A percentile compares a stretch with the other conserved stretches of the same genome.
Evolutionary conservation across 2,329 filamentous ascomycete species (phyloP).

Genomic region (Fusarium sp.): DNA sequence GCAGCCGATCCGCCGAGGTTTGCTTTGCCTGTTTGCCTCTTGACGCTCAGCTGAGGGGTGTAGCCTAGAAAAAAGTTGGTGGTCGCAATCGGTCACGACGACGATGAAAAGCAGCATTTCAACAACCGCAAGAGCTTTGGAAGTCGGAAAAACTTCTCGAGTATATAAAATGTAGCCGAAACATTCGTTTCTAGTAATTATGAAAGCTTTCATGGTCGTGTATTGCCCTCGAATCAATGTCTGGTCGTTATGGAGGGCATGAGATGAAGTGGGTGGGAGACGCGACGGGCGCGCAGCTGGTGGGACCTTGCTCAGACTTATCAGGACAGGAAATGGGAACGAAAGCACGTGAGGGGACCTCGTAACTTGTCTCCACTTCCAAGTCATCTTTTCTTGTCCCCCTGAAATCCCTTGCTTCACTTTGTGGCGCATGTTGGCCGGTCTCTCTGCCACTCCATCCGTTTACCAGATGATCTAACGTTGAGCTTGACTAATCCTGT

Average conservation of each 20-base stretch:
- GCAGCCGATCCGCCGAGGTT: constrained; percentile 40
- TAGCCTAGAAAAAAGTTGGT: constrained; percentile 31
- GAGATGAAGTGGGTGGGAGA: constrained; percentile 52
- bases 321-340: constrained; percentile 54
- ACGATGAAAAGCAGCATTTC: constrained; percentile 28
- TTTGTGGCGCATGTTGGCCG: constrained; percentile 14
- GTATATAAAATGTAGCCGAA: neutral
- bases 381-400: constrained; percentile 26
- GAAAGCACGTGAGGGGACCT: constrained; percentile 53
- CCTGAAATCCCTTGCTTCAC: constrained; percentile 23
- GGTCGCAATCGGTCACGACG: constrained; percentile 10
- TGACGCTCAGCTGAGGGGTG: constrained; percentile 38
- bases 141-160: constrained; percentile 37
- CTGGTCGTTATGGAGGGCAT: constrained; percentile 47
- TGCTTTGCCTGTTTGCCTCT: constrained; percentile 36
- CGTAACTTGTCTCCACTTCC: constrained; percentile 26
- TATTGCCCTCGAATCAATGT: constrained; percentile 3
- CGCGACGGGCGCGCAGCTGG: constrained; percentile 54
- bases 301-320: constrained; percentile 39
- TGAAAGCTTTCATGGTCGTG: constrained; percentile 42
- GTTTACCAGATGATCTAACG: neutral
- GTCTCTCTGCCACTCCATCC: constrained; percentile 5
- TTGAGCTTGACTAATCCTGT: neutral
- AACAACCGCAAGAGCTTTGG: constrained; percentile 22
- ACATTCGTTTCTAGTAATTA: constrained; percentile 11